phyloP scores from a whole-genome alignment of 78 protist species.

The Trichosphaerium sp. region DNA sequence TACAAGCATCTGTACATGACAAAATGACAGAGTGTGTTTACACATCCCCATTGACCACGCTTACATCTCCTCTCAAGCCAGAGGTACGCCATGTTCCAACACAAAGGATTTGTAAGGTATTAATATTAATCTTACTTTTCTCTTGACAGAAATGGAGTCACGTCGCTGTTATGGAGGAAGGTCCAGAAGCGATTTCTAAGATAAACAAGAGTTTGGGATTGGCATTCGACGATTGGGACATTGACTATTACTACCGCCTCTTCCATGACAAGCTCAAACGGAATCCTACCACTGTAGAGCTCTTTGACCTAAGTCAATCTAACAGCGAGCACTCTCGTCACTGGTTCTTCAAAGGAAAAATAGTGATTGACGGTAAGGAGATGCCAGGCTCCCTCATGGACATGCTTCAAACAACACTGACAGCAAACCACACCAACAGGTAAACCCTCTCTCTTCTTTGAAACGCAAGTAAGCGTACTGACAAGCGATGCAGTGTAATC shows the following conservation, averaged over 20 bases:
- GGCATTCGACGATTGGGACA: conserved; percentile 68
- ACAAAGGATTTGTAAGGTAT: neutral
- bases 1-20: conserved; percentile 54
- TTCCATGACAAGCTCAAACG: conserved; percentile 47
- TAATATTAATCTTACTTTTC: neutral
- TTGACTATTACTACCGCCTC: conserved; percentile 52
- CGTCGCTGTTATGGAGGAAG: conserved; percentile 49
- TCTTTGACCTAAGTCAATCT: conserved; percentile 70
- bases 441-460: neutral
- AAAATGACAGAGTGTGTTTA: conserved; percentile 76
- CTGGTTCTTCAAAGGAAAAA: conserved; percentile 66
- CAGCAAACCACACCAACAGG: conserved; percentile 20
- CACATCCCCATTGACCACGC: conserved; percentile 23
- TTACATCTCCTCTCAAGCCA: conserved; percentile 31
- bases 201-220: conserved; percentile 61
- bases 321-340: conserved; percentile 63
- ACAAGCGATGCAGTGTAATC: conserved; percentile 17
- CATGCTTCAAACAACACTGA: conserved; percentile 52
- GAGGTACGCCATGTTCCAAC: conserved; percentile 1
- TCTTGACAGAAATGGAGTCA: too few species aligned
- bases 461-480: neutral
- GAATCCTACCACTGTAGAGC: conserved; percentile 82
- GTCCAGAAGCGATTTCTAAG: conserved; percentile 48
- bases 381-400: conserved; percentile 39
- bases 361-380: conserved; percentile 55